Conservation (phyloP, 768 basidiomycete species). For the Galerina sulciceps region DNA sequence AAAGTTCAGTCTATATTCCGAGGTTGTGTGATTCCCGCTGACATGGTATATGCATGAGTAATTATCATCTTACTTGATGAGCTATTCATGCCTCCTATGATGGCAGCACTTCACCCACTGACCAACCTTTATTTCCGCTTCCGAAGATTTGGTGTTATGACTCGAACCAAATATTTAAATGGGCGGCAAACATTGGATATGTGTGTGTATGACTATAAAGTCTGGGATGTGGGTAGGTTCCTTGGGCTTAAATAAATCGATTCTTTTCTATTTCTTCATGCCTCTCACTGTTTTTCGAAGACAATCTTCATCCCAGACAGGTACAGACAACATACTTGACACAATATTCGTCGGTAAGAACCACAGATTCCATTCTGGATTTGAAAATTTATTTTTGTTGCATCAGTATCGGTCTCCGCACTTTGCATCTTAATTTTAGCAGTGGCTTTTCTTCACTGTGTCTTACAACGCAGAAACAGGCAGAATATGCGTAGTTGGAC, state of each 20-base stretch:
- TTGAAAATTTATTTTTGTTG: neutral
- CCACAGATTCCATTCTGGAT: neutral
- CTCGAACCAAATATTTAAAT: too few species aligned
- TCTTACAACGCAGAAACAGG: slow-evolving; percentile 4
- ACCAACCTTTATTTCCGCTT: too few species aligned
- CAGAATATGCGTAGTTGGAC: slow-evolving; percentile 4
- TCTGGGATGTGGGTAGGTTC: neutral
- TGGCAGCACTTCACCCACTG: too few species aligned
- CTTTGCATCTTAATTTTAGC: slow-evolving; percentile 13
- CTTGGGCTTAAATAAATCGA: neutral
- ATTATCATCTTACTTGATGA: too few species aligned
- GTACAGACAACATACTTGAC: slow-evolving; percentile 2
- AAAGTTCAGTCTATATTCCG: too few species aligned
- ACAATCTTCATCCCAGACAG: neutral
- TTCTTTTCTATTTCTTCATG: neutral
- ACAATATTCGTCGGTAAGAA: slow-evolving; percentile 9
- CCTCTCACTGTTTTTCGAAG: neutral
- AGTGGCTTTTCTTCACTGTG: slow-evolving; percentile 9
- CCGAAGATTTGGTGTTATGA: too few species aligned
- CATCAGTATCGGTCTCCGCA: slow-evolving; percentile 11
- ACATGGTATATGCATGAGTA: too few species aligned
- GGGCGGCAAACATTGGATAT: too few species aligned
- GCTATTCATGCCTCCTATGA: too few species aligned
- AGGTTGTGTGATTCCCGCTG: too few species aligned
- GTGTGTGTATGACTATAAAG: neutral